phyloP scores from a whole-genome alignment of 2,329 filamentous ascomycete genomes.

The Apiospora sp. region DNA sequence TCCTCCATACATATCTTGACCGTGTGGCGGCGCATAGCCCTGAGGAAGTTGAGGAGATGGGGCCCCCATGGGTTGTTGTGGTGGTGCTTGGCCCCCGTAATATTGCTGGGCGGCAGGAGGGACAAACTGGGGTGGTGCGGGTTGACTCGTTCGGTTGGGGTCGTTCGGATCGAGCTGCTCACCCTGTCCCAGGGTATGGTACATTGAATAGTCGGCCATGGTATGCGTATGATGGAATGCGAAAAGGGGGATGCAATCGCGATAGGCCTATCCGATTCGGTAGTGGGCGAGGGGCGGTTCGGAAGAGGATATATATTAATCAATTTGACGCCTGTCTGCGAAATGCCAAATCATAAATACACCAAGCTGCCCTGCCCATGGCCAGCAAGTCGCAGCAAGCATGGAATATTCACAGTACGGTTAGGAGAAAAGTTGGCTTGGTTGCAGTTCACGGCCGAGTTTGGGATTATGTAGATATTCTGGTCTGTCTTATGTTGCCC shows the following conservation, averaged over 20 bases:
- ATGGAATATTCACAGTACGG: background rate
- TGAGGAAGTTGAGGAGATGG: conserved; percentile 44
- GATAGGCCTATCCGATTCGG: conserved; percentile 5
- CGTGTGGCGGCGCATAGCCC: conserved; percentile 43
- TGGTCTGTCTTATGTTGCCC: background rate
- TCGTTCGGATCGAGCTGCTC: conserved; percentile 63
- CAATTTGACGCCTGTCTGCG: conserved; percentile 13
- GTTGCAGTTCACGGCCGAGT: background rate
- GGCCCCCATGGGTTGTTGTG: conserved; percentile 51
- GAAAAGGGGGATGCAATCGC: conserved; percentile 10
- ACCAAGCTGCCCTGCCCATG: conserved; percentile 22
- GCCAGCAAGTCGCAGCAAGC: conserved; percentile 21
- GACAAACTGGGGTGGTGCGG: conserved; percentile 63
- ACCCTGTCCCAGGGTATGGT: conserved; percentile 64
- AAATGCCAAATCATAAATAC: conserved; percentile 21
- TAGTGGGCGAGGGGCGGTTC: conserved; percentile 5
- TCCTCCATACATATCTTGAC: conserved; percentile 39
- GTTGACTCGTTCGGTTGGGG: conserved; percentile 58
- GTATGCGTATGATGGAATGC: conserved; percentile 1
- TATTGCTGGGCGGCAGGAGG: conserved; percentile 63
- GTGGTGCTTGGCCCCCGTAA: conserved; percentile 49
- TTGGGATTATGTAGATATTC: background rate
- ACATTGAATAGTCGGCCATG: conserved; percentile 65
- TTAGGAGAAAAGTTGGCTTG: background rate
- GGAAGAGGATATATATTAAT: conserved; percentile 18